Conservation (phyloP, 345 rosid genomes). For the Balakata baccata region DNA sequence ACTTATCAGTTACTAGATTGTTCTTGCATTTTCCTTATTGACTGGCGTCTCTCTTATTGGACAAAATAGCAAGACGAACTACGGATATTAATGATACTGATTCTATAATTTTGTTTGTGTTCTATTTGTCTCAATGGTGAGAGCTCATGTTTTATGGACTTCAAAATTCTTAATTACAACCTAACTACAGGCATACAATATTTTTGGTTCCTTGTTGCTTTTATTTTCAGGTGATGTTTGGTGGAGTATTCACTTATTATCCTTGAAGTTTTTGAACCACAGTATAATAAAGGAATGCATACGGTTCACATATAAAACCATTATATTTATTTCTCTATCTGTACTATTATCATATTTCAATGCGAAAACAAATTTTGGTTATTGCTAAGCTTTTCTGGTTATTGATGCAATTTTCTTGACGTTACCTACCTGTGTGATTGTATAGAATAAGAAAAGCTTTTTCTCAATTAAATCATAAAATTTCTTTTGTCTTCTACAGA, state of each 20-base stretch:
- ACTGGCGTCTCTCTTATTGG: background rate
- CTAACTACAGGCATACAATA: background rate
- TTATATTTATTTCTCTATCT: background rate
- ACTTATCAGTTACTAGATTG: background rate
- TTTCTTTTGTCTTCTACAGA: constrained; percentile 29
- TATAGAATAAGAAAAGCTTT: background rate
- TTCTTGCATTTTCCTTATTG: background rate
- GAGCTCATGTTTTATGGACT: background rate
- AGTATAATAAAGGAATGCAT: background rate
- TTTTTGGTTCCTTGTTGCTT: background rate
- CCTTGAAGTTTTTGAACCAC: background rate
- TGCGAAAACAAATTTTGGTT: background rate
- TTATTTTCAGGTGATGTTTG: background rate
- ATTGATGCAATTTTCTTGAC: background rate
- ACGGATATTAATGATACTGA: background rate
- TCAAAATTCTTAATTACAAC: background rate
- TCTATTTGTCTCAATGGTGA: background rate
- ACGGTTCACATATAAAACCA: background rate
- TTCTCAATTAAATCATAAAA: background rate
- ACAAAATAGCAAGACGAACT: background rate
- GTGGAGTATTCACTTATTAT: background rate
- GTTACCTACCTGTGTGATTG: background rate
- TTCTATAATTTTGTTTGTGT: background rate
- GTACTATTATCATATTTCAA: background rate
- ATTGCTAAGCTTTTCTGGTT: background rate